Conservation (phyloP, 768 basidiomycete species). For the Termitomyces sp. region DNA sequence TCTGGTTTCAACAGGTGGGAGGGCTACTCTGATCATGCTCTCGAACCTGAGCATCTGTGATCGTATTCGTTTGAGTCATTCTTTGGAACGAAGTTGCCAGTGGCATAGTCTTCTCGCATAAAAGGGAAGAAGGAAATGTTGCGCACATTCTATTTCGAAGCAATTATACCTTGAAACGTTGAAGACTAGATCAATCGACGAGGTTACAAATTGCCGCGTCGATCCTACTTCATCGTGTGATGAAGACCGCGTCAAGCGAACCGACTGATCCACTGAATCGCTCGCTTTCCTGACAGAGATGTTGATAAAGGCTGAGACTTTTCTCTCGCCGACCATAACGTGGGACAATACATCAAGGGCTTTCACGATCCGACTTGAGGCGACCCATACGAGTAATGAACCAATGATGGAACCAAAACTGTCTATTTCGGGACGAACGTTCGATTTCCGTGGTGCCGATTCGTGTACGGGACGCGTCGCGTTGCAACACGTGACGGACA, state of each 20-base stretch:
- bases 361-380: background rate
- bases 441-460: background rate
- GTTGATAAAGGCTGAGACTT: background rate
- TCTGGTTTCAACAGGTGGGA: background rate
- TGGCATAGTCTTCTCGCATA: background rate
- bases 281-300: background rate
- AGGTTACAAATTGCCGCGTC: too few species aligned
- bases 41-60: background rate
- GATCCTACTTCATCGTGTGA: background rate
- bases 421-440: slow-evolving; percentile 4
- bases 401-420: background rate
- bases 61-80: background rate
- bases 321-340: background rate
- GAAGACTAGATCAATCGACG: background rate
- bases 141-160: background rate
- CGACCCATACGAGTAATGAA: background rate
- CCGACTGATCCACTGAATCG: background rate
- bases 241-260: background rate
- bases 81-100: background rate
- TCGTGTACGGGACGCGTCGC: slow-evolving; percentile 5
- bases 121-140: background rate
- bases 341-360: background rate
- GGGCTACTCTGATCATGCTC: background rate
- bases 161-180: background rate
- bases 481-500: slow-evolving; percentile 13